These are phyloP conservation scores for Botrytis medusae DNA, from an alignment of 2,329 filamentous ascomycete species.

Conservation along the genomic window DNA sequence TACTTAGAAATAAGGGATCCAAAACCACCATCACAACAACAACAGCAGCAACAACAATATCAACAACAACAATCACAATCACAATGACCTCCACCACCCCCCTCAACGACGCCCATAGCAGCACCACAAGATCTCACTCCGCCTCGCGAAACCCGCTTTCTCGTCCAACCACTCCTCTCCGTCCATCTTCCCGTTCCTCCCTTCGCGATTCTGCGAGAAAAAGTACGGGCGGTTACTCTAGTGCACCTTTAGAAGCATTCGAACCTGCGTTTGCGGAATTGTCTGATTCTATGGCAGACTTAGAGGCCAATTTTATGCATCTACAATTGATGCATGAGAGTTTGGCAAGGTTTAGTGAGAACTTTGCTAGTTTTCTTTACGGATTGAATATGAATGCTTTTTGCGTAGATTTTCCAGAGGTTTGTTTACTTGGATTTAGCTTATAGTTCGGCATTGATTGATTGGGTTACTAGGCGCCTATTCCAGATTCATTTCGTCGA, in stretches of 20 bases:
- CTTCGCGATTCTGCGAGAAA: slow-evolving; percentile 68
- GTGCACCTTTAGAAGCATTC: slow-evolving; percentile 74
- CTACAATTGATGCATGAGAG: slow-evolving; percentile 97
- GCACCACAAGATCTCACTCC: slow-evolving; percentile 36
- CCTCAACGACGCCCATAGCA: slow-evolving; percentile 34
- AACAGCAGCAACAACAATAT: background rate
- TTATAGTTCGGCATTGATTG: background rate
- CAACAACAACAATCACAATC: background rate
- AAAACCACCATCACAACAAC: background rate
- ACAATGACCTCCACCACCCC: slow-evolving; percentile 36
- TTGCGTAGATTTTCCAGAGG: slow-evolving; percentile 96
- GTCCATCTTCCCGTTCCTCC: slow-evolving; percentile 85
- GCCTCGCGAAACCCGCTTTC: slow-evolving; percentile 40
- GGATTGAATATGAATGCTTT: slow-evolving; percentile 99
- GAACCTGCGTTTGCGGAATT: slow-evolving; percentile 93
- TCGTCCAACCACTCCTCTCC: slow-evolving; percentile 83
- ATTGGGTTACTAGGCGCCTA: slow-evolving; percentile 62
- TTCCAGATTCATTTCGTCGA: slow-evolving; percentile 77
- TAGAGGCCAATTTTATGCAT: slow-evolving; percentile 97
- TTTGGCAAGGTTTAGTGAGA: slow-evolving; percentile 88
- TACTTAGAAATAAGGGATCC: too few relatives aligned
- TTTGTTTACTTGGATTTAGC: slow-evolving; percentile 42
- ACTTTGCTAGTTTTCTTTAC: slow-evolving; percentile 92
- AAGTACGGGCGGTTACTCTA: slow-evolving; percentile 51
- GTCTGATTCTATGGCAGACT: slow-evolving; percentile 88